A percentile compares a stretch with the other conserved stretches of the same genome.
Conservation (phyloP, 1,284 basidiomycete species). For the Marasmius oreades region DNA sequence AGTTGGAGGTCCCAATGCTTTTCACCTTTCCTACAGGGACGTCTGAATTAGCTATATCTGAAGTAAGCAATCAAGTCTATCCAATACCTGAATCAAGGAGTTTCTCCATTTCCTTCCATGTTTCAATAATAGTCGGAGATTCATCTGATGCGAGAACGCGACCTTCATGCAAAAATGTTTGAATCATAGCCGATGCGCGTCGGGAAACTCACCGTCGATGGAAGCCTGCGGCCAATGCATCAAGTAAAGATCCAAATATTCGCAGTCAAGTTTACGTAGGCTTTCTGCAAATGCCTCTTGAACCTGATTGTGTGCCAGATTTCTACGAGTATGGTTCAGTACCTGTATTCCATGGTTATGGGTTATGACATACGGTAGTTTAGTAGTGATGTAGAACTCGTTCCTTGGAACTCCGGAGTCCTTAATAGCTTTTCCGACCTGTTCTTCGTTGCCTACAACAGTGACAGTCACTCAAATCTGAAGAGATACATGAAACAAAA, state of each 20-base stretch:
- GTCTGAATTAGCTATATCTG: not conserved
- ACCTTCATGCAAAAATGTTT: not conserved
- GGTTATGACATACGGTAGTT: conserved; percentile 29
- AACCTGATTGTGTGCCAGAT: conserved; percentile 40
- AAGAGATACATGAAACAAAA: not conserved
- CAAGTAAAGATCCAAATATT: conserved; percentile 71
- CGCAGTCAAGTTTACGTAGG: conserved; percentile 51
- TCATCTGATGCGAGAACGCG: conserved; percentile 31
- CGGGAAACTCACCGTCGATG: not conserved
- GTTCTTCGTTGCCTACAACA: conserved; percentile 38
- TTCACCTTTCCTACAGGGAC: conserved; percentile 38
- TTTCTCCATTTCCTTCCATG: conserved; percentile 57
- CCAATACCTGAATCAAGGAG: conserved; percentile 33
- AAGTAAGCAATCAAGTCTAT: not conserved
- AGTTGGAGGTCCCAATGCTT: conserved; percentile 68
- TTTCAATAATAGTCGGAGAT: conserved; percentile 46
- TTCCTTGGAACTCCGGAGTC: conserved; percentile 41
- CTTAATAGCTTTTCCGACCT: conserved; percentile 48
- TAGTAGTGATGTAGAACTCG: conserved; percentile 51
- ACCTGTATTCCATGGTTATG: no score
- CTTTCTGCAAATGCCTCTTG: conserved; percentile 51
- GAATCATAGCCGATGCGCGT: not conserved
- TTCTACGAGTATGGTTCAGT: conserved; percentile 16
- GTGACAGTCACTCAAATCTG: not conserved
- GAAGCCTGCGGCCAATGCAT: conserved; percentile 59